Percentiles rank a stretch among this genome's conserved stretches.
Conservation (phyloP, 2,329 filamentous ascomycete genomes). For the Westerdykella sp. region DNA sequence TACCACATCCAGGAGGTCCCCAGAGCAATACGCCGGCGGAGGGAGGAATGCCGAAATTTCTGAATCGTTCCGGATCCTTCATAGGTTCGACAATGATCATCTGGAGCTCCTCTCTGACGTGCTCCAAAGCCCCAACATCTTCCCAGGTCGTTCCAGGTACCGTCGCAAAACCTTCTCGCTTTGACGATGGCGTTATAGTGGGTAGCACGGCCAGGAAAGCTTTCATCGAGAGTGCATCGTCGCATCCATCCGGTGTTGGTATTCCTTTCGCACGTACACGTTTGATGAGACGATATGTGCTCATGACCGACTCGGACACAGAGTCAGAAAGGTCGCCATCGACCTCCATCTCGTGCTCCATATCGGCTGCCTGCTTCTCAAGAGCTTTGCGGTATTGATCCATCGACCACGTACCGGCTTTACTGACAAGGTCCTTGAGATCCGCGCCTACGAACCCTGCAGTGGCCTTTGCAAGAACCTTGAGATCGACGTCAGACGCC, state of each 20-base stretch:
- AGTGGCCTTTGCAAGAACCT: constrained; percentile 69
- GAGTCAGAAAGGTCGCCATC: constrained; percentile 38
- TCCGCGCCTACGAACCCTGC: constrained; percentile 93
- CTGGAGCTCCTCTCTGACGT: constrained; percentile 74
- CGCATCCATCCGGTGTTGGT: constrained; percentile 48
- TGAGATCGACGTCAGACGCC: constrained; percentile 65
- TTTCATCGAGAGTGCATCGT: constrained; percentile 55
- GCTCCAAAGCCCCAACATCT: constrained; percentile 77
- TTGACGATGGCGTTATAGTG: constrained; percentile 70
- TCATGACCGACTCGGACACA: not conserved
- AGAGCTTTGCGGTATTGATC: constrained; percentile 53
- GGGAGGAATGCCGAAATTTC: constrained; percentile 68
- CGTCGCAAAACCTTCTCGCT: constrained; percentile 89
- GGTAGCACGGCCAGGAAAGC: constrained; percentile 71
- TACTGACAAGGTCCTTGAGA: constrained; percentile 64
- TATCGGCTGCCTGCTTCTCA: constrained; percentile 33
- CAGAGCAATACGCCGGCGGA: constrained; percentile 88
- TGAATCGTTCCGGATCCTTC: constrained; percentile 70
- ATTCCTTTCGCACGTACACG: constrained; percentile 46
- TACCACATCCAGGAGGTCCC: constrained; percentile 94
- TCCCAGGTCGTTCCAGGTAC: constrained; percentile 91
- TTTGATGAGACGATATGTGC: constrained; percentile 43
- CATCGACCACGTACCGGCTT: constrained; percentile 60
- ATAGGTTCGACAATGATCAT: constrained; percentile 88
- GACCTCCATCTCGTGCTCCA: constrained; percentile 47